These are phyloP conservation scores for Ogataea pini DNA, from an alignment of 805 yeast genomes.

Conservation along the genomic window DNA sequence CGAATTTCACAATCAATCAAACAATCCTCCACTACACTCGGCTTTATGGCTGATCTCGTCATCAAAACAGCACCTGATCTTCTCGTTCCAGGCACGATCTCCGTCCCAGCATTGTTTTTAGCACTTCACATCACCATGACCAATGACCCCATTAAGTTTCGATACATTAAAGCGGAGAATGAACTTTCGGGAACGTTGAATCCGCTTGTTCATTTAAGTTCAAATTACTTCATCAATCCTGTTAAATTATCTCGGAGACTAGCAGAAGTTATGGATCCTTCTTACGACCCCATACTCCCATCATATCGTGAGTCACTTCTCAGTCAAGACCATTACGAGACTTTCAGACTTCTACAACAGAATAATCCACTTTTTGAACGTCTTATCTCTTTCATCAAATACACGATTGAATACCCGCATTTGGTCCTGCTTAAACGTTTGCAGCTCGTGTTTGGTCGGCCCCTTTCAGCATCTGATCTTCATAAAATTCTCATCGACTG, in stretches of 20 bases:
- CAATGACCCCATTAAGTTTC: slow-evolving; percentile 30
- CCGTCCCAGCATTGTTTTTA: slow-evolving; percentile 17
- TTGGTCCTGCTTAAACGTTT: slow-evolving; percentile 21
- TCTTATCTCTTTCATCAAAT: slow-evolving; percentile 31
- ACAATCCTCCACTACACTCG: slow-evolving; percentile 9
- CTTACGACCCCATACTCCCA: slow-evolving; percentile 12
- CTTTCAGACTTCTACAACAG: slow-evolving; percentile 14
- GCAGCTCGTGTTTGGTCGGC: slow-evolving; percentile 15
- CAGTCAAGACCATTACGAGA: slow-evolving; percentile 17
- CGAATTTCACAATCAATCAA: slow-evolving; percentile 1
- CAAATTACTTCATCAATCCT: slow-evolving; percentile 26
- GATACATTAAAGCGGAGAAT: slow-evolving; percentile 18
- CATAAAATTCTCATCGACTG: slow-evolving; percentile 17
- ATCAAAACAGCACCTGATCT: slow-evolving; percentile 3
- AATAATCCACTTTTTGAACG: slow-evolving; percentile 22
- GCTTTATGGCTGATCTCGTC: slow-evolving; percentile 10
- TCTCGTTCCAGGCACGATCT: slow-evolving; percentile 11
- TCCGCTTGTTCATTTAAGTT: slow-evolving; percentile 23
- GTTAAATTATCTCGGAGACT: slow-evolving; percentile 24
- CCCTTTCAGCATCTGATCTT: slow-evolving; percentile 16
- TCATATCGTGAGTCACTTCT: slow-evolving; percentile 22
- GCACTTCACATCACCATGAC: slow-evolving; percentile 26
- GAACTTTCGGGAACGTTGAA: slow-evolving; percentile 19
- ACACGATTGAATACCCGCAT: slow-evolving; percentile 36
- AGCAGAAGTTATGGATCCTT: slow-evolving; percentile 17